These are phyloP conservation scores for Auxenochlorella pyrenoidosa DNA, from an alignment of 139 green algal species.

Conservation along the genomic window DNA sequence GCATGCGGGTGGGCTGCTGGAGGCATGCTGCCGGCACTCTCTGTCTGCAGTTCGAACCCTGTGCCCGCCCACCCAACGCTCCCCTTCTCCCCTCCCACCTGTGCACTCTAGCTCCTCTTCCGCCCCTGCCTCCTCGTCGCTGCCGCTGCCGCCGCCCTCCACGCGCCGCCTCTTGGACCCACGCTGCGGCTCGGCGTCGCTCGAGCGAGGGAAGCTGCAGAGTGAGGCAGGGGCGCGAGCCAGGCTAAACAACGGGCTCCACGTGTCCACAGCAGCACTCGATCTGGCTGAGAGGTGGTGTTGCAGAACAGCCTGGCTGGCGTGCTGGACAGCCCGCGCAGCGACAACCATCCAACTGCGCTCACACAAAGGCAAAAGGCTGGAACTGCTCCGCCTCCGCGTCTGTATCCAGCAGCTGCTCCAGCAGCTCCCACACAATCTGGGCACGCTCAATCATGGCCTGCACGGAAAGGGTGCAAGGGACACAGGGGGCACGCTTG, in stretches of 20 bases:
- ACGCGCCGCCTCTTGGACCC: constrained; percentile 6
- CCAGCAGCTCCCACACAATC: constrained; percentile 38
- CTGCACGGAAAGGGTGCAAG: neutral
- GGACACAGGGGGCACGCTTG: neutral
- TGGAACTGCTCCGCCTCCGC: neutral
- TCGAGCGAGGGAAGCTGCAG: constrained; percentile 5
- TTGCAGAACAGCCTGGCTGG: no score
- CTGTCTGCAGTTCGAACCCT: no score
- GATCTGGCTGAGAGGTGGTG: no score
- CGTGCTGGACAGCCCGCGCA: neutral
- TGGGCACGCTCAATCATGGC: constrained; percentile 31
- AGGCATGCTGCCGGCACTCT: no score
- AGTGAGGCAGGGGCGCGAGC: neutral
- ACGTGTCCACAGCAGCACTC: no score
- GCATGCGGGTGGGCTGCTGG: no score
- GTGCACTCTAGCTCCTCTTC: neutral
- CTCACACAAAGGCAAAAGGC: constrained; percentile 24
- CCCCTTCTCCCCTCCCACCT: neutral
- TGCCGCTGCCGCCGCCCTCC: neutral
- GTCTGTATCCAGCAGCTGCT: constrained; percentile 51
- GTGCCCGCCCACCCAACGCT: no score
- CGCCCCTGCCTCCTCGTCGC: constrained; percentile 1
- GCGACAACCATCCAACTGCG: neutral
- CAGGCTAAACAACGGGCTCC: neutral
- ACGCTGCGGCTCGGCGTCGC: neutral